These are phyloP conservation scores for Neofusicoccum cordaticola DNA, from an alignment of 2,329 filamentous ascomycete genomes.

Conservation along the genomic window DNA sequence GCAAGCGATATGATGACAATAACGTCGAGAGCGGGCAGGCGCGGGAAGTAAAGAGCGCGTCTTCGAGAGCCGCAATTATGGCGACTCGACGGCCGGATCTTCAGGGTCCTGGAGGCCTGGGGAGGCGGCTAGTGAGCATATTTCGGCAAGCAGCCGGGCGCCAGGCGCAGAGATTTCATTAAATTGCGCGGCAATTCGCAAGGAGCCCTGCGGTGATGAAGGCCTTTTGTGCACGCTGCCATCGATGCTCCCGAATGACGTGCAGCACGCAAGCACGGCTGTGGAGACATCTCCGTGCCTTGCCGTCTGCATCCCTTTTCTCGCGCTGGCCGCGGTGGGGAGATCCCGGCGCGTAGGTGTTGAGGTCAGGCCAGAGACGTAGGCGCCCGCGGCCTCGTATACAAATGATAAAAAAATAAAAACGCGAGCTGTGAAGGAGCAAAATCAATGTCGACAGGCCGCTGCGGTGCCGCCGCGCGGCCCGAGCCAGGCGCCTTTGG, in stretches of 20 bases:
- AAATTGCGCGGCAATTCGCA: not conserved
- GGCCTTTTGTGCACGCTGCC: not conserved
- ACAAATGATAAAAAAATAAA: not conserved
- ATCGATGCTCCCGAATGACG: not conserved
- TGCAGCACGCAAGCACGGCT: constrained; percentile 4
- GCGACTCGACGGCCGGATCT: constrained; percentile 7
- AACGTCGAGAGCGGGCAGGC: not conserved
- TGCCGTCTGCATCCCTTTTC: not conserved
- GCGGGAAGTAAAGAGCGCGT: not conserved
- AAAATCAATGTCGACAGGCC: not conserved
- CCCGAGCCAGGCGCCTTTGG: not conserved
- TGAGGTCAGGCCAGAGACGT: not conserved
- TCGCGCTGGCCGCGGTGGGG: not conserved
- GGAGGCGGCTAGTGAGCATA: not conserved
- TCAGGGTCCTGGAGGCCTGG: constrained; percentile 12
- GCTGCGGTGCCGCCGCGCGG: not conserved
- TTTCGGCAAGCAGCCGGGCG: constrained; percentile 8
- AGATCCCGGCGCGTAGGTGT: not conserved
- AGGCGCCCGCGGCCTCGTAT: not conserved
- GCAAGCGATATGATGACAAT: constrained; percentile 8
- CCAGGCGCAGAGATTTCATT: constrained; percentile 4
- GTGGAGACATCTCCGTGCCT: constrained; percentile 9
- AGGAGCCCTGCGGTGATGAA: constrained; percentile 14
- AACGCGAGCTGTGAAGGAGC: not conserved
- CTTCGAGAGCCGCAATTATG: not conserved